Base-by-base conservation (phyloP, 2,329 filamentous ascomycete genomes). In the Aspergillus novofumigatus region DNA sequence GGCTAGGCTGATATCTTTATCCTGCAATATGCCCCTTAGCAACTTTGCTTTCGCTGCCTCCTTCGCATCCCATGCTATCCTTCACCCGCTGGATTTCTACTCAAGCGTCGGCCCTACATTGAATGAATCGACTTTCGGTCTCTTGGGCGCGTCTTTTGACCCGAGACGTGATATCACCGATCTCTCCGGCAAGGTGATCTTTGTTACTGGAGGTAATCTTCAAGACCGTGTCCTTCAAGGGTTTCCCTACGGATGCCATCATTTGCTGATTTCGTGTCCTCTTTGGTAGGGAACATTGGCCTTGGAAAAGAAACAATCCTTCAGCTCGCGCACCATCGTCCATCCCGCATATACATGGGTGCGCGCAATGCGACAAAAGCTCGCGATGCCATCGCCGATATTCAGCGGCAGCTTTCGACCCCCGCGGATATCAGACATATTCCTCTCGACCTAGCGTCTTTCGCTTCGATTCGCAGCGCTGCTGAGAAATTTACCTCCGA, bases 321-420 rank as follows among this genome's bases (percentile, higher is more conserved):
- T 38, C 74, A 79, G 53, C 73, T 83, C 47, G 78, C 78, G n/a
- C 73, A 72, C 56, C 82, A 84, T 65, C 67, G 73, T 7, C 81
- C 83, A 1, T 70, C 72, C 0, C 78, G 82, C 55, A 80, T 86
- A 59, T 85, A 81, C 70, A 77, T 86, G 57, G 81, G 77, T 14
- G 81, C 81, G 2, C 79, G 82, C 49, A 79, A 73, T 21, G 70
- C 70, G 51, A 61, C 67, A 45, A 72, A 77, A 49, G 77, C 77
- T 10, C 77, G 73, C 21, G 72, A 76, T 7, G 73, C 77, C 8
- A 78, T 83, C 45, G 68, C 78, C 17, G 69, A 73, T 2, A 73
- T 78, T 58, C 65, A 77, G 58, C 53, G 68, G 1, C 61, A 67
- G 23, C 63, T 72, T 26, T 57, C 67, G 51, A 69, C 59, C 47